Evolutionary conservation across 1,139 yeast genomes (phyloP).

Genomic region (Hemisphaericaspora lyxosophila): DNA sequence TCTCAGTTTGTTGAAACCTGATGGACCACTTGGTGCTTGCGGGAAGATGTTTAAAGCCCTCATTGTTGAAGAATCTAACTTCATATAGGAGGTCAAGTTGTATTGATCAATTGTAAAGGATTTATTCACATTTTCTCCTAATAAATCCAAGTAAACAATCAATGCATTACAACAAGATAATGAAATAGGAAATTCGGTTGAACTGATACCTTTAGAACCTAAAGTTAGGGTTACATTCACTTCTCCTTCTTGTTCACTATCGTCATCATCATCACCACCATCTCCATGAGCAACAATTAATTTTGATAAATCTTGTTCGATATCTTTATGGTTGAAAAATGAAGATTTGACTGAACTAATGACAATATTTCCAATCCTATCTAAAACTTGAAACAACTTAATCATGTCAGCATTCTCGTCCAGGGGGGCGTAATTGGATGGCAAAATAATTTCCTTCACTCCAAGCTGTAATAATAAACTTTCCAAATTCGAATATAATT

Average conservation of each 20-base stretch:
- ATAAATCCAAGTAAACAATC: slow-evolving; percentile 60
- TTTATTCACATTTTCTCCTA: slow-evolving; percentile 44
- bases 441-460: slow-evolving; percentile 77
- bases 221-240: slow-evolving; percentile 49
- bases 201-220: slow-evolving; percentile 56
- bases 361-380: slow-evolving; percentile 70
- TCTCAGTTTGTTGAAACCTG: slow-evolving; percentile 41
- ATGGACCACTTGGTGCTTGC: slow-evolving; percentile 35
- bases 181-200: slow-evolving; percentile 33
- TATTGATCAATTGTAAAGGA: slow-evolving; percentile 62
- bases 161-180: slow-evolving; percentile 61
- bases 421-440: slow-evolving; percentile 38
- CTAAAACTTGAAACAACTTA: slow-evolving; percentile 61
- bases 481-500: slow-evolving; percentile 81
- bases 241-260: slow-evolving; percentile 21
- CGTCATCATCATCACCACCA: slow-evolving; percentile 42
- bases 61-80: slow-evolving; percentile 85
- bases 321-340: slow-evolving; percentile 59
- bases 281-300: too few species aligned
- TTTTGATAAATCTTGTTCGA: slow-evolving; percentile 72
- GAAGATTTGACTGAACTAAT: slow-evolving; percentile 59
- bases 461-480: slow-evolving; percentile 84
- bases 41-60: slow-evolving; percentile 88
- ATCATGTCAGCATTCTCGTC: slow-evolving; percentile 40
- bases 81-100: slow-evolving; percentile 75